These are phyloP conservation scores for Pichia kluyveri DNA, from an alignment of 805 yeast genomes.

Conservation along the genomic window DNA sequence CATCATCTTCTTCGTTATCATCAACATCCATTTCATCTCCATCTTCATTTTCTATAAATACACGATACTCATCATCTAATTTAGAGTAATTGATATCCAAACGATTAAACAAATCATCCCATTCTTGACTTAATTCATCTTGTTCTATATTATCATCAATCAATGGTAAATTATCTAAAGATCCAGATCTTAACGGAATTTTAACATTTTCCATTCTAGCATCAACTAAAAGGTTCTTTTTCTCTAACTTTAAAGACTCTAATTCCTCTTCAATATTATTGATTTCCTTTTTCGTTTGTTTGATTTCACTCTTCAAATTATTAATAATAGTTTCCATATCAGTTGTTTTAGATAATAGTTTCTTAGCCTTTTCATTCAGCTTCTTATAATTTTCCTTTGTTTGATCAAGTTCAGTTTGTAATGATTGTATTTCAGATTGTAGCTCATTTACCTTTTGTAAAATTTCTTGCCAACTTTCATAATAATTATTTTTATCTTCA, in stretches of 20 bases:
- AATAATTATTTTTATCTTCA: slow-evolving; percentile 30
- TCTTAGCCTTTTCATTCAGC: slow-evolving; percentile 11
- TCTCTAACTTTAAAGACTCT: slow-evolving; percentile 45
- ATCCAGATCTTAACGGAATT: slow-evolving; percentile 55
- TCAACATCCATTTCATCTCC: slow-evolving; percentile 36
- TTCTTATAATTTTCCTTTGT: slow-evolving; percentile 26
- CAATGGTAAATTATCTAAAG: slow-evolving; percentile 52
- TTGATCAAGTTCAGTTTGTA: slow-evolving; percentile 34
- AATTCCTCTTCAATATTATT: slow-evolving; percentile 41
- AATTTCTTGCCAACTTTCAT: slow-evolving; percentile 24
- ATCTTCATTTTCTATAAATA: slow-evolving; percentile 30
- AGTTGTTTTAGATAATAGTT: slow-evolving; percentile 11
- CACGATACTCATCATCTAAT: slow-evolving; percentile 35
- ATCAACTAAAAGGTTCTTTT: slow-evolving; percentile 50
- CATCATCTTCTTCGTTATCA: slow-evolving; percentile 37
- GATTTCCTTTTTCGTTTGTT: slow-evolving; percentile 25
- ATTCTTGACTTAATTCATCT: slow-evolving; percentile 27
- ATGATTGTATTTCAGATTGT: slow-evolving; percentile 26
- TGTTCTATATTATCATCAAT: slow-evolving; percentile 28
- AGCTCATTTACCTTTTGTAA: slow-evolving; percentile 26
- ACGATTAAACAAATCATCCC: slow-evolving; percentile 28
- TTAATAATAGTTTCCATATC: slow-evolving; percentile 23
- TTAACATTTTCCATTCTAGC: slow-evolving; percentile 67
- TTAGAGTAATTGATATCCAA: slow-evolving; percentile 48
- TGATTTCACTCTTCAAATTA: slow-evolving; percentile 26